These are phyloP conservation scores for Diaporthe longicolla DNA, from an alignment of 2,329 filamentous ascomycete species.

Conservation along the genomic window DNA sequence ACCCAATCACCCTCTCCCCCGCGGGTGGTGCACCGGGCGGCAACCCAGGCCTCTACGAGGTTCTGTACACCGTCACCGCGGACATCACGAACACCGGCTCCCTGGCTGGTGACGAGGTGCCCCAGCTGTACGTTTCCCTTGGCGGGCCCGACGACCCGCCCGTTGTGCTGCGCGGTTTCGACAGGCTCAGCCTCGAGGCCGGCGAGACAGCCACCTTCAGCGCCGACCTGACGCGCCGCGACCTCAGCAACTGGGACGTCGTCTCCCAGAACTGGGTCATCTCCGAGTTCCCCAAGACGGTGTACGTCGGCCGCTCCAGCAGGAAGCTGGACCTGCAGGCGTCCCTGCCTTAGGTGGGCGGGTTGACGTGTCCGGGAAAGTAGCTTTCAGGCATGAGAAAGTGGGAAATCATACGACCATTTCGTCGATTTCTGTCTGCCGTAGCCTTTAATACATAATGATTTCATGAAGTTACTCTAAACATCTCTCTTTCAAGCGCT, in stretches of 20 bases:
- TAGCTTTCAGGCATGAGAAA: neutral
- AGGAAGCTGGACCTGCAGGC: slow-evolving; percentile 64
- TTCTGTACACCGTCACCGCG: slow-evolving; percentile 76
- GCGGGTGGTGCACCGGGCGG: slow-evolving; percentile 69
- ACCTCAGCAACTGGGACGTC: slow-evolving; percentile 90
- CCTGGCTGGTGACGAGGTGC: slow-evolving; percentile 76
- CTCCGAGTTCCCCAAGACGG: slow-evolving; percentile 64
- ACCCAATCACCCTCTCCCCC: slow-evolving; percentile 68
- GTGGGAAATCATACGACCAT: neutral
- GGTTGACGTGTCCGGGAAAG: neutral
- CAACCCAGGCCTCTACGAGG: slow-evolving; percentile 76
- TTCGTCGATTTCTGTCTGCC: neutral
- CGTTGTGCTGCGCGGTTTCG: slow-evolving; percentile 82
- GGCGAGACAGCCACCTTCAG: slow-evolving; percentile 78
- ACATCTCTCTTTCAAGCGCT: neutral
- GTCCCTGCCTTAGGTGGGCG: slow-evolving; percentile 44
- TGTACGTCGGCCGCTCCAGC: slow-evolving; percentile 69
- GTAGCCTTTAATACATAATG: slow-evolving; percentile 14
- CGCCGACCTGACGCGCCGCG: slow-evolving; percentile 80
- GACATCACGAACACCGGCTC: slow-evolving; percentile 80
- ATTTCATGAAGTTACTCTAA: neutral
- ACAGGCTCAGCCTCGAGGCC: slow-evolving; percentile 79
- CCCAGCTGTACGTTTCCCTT: slow-evolving; percentile 84
- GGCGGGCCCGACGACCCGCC: slow-evolving; percentile 81
- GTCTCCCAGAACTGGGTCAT: slow-evolving; percentile 86